phyloP scores from a whole-genome alignment of 352 stramenopile species.

The Globisporangium alternatum region DNA sequence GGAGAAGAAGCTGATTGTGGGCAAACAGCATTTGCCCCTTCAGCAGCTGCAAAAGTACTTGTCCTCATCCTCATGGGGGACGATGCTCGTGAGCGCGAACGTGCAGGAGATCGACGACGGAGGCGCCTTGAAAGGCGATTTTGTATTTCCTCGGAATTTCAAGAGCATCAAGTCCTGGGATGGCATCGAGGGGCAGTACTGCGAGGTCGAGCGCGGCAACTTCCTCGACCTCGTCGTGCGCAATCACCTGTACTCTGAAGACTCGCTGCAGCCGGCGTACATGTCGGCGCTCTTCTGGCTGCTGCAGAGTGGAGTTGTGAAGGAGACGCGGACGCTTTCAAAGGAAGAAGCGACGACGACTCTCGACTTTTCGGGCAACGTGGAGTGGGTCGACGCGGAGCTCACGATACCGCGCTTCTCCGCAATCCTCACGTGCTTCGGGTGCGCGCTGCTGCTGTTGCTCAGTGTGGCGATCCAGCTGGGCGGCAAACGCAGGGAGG shows the following conservation, averaged over 20 bases:
- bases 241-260: constrained; percentile 49
- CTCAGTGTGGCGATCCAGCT: constrained; percentile 40
- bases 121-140: constrained; percentile 49
- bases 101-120: constrained; percentile 51
- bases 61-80: constrained; percentile 26
- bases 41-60: constrained; percentile 29
- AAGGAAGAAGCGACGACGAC: constrained; percentile 15
- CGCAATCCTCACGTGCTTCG: constrained; percentile 35
- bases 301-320: constrained; percentile 39
- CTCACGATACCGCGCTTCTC: constrained; percentile 34
- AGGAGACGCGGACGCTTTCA: constrained; percentile 19
- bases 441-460: constrained; percentile 33
- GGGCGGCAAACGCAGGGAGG: constrained; percentile 36
- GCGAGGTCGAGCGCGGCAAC: constrained; percentile 40
- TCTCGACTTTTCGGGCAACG: constrained; percentile 27
- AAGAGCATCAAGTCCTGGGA: constrained; percentile 27
- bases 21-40: constrained; percentile 28
- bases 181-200: constrained; percentile 28
- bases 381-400: constrained; percentile 30
- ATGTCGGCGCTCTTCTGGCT: constrained; percentile 51
- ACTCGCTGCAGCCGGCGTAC: constrained; percentile 43
- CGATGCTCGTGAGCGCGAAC: constrained; percentile 37
- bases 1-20: constrained; percentile 26
- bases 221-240: constrained; percentile 42
- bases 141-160: constrained; percentile 55